Evolutionary conservation across 2,329 filamentous ascomycete species (phyloP), one percentile per base, ranked within the genome.

Genomic region (Fusarium duplospermum): DNA sequence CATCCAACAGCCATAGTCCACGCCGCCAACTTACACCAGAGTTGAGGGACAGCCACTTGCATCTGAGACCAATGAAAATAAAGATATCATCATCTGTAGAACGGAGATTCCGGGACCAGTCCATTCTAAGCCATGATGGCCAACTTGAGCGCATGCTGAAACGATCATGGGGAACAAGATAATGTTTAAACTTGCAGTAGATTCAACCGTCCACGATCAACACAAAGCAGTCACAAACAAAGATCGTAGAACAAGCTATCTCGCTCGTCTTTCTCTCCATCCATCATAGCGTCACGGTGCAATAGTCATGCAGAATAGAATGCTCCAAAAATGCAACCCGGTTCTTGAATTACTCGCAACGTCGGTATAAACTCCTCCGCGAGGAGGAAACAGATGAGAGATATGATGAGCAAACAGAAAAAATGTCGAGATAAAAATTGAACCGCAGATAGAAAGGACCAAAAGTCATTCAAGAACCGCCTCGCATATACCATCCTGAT

Each of bases 401-500:
- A 70, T 74, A 62, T 74, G 71, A 62, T 74, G 71, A 74, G 62
- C 60, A 74, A 75, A 72, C 71, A 72, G 61, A 72, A 68, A 70
- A 69, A 65, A 72, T 40, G 64, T 61, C 62, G 13, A 66, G 52
- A 72, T 57, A 71, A 72, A 73, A 72, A 75, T 71, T 61, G 36
- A 67, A 66, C 65, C 58, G 66, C 62, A 74, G 62, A 77, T 69
- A 69, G 71, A 66, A 69, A 70, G 79, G 78, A 78, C 71, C 64
- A 74, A 74, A 79, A 67, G 62, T 76, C 72, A 70, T 74, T 78
- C 76, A 79, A 78, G 72, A 79, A 80, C 74, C 78, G 74, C 74
- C 74, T 78, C 69, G 75, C 76, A 74, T 73, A 71, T 69, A 73
- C 70, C 74, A 71, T 75, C 75, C 72, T 77, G 74, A 78, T 76